A percentile compares a stretch with the other conserved stretches of the same genome.
Evolutionary conservation across 257 asterid species (phyloP).

Genomic region (Salvia hispanica): DNA sequence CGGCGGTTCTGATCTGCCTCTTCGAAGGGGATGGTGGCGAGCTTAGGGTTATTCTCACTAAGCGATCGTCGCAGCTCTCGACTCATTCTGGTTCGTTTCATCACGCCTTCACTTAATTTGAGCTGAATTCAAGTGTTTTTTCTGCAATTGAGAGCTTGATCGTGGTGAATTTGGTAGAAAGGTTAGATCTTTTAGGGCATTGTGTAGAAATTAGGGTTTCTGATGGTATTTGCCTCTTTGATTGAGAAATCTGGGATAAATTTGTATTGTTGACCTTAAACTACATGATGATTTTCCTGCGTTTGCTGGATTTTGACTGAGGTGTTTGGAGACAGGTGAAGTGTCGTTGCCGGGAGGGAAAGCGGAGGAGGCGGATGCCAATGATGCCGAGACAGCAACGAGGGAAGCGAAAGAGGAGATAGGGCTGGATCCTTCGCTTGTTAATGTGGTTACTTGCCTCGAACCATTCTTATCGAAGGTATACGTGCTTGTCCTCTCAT

Average conservation of each 20-base stretch:
- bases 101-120: not conserved
- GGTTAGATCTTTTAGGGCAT: not conserved
- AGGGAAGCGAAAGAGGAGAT: constrained; percentile 97
- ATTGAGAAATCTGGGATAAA: not conserved
- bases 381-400: constrained; percentile 81
- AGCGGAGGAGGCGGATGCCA: constrained; percentile 78
- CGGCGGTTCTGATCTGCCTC: constrained; percentile 89
- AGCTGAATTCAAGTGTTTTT: not conserved
- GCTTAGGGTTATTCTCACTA: constrained; percentile 79
- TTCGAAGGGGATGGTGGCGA: constrained; percentile 87
- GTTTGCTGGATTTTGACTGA: constrained; percentile 9
- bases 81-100: constrained; percentile 81
- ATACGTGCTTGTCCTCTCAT: constrained; percentile 15
- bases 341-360: constrained; percentile 95
- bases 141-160: constrained; percentile 25
- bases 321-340: constrained; percentile 63
- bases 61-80: constrained; percentile 82
- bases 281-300: not conserved
- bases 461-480: constrained; percentile 98
- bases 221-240: not conserved
- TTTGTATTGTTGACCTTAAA: constrained; percentile 7
- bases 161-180: constrained; percentile 18
- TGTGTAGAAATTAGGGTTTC: not conserved
- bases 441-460: constrained; percentile 76
- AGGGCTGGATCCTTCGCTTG: constrained; percentile 82